Evolutionary conservation across 2,329 filamentous ascomycete species (phyloP).

Genomic region (Phyllosticta paracitricarpa): DNA sequence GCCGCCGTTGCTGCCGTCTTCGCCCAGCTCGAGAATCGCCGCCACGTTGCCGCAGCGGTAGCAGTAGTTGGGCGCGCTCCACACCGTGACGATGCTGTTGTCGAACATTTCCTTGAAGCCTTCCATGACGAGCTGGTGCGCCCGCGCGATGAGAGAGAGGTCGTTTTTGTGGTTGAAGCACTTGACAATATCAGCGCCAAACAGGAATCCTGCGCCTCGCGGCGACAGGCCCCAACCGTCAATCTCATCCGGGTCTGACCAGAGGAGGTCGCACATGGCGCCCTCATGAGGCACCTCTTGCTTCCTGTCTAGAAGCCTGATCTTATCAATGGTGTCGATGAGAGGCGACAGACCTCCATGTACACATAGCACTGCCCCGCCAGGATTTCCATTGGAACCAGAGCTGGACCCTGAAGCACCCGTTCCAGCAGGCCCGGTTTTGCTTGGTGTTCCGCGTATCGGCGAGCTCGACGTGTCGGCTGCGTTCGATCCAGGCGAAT

Average conservation of each 20-base stretch:
- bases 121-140: conserved; percentile 98
- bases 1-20: conserved; percentile 55
- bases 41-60: conserved; percentile 89
- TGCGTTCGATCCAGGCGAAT: neutral
- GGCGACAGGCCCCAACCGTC: conserved; percentile 94
- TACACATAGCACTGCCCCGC: conserved; percentile 84
- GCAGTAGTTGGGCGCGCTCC: conserved; percentile 73
- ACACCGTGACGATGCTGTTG: conserved; percentile 87
- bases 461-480: conserved; percentile 28
- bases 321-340: conserved; percentile 91
- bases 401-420: conserved; percentile 62
- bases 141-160: conserved; percentile 85
- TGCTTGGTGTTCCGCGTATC: conserved; percentile 18
- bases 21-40: conserved; percentile 82
- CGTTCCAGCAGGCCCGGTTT: conserved; percentile 63
- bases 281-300: conserved; percentile 98
- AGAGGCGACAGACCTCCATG: conserved; percentile 88
- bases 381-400: conserved; percentile 48
- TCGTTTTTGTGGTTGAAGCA: conserved; percentile 96
- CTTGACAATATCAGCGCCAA: conserved; percentile 91
- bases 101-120: conserved; percentile 99
- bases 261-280: conserved; percentile 96
- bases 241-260: conserved; percentile 97
- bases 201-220: conserved; percentile 88
- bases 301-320: conserved; percentile 86